Evolutionary conservation across 2,329 filamentous ascomycete species (phyloP), one percentile per base, ranked within the genome.

Genomic region (Parafenestella ontariensis): DNA sequence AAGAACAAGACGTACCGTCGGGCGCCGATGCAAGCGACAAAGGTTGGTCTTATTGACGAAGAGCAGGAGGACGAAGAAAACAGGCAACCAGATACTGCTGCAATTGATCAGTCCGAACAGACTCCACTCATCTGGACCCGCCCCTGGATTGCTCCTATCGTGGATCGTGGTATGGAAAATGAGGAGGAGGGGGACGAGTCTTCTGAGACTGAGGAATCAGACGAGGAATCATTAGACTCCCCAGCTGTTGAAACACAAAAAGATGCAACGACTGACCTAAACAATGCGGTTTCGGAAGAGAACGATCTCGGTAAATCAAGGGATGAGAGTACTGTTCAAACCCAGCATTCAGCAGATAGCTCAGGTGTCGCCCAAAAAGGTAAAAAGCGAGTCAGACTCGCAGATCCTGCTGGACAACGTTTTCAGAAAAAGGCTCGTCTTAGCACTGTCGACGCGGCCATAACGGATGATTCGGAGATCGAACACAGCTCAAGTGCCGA

Each of bases 371-470:
- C 23, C 11, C 34, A 36, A 15, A 60, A 61, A 29, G 23, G 48
- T 18, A 65, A 48, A 39, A 70, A 71, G 42, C 66, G 66, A 28
- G 62, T 65, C 37, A 61, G 56, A 24, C 59, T 67, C 28, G 28
- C 50, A 5, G 59, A 64, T 21, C 56, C 62, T 15, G 18, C 17
- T 8, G 39, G 49, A 17, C 39, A 56, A 23, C 34, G 33, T 24
- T 40, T 56, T 5, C 57, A 37, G 28, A 71, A 71, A 40, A 64
- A 50, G 41, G 17, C 28, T 28, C 57, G 64, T 20, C 10, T 37
- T 10, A 46, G 21, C 10, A 26, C 3, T 41, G 24, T 13, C 13
- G 26, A 24, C 10, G 24, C 28, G 3, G 11, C 39, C 7, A 5
- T 7, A n/a, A 4, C n/a, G 4, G 43, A 37, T 18, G 44, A 49